phyloP scores from a whole-genome alignment of 78 protist species.

The Dictyostelium intermedium region DNA sequence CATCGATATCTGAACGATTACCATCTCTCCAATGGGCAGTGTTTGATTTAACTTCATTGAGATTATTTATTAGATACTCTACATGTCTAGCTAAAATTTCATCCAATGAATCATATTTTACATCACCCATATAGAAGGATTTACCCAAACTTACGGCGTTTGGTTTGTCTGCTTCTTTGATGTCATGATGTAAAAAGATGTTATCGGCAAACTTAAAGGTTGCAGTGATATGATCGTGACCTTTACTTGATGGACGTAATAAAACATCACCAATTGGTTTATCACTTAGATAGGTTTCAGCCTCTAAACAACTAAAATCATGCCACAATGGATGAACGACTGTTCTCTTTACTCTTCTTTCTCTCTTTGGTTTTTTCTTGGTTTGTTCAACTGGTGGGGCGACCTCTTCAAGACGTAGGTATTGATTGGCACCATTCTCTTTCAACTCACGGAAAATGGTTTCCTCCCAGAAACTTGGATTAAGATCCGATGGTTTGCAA shows the following conservation, averaged over 20 bases:
- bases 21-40: slow-evolving; percentile 42
- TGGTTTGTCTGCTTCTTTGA: slow-evolving; percentile 73
- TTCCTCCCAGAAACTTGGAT: slow-evolving; percentile 30
- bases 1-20: slow-evolving; percentile 36
- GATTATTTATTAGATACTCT: slow-evolving; percentile 60
- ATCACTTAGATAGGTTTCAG: slow-evolving; percentile 33
- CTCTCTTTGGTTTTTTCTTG: background rate
- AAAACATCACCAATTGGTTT: slow-evolving; percentile 68
- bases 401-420: slow-evolving; percentile 2
- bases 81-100: slow-evolving; percentile 75
- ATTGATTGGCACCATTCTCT: slow-evolving; percentile 1
- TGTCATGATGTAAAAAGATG: slow-evolving; percentile 50
- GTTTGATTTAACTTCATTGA: slow-evolving; percentile 23
- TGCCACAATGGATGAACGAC: slow-evolving; percentile 76
- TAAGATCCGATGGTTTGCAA: slow-evolving; percentile 59
- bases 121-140: slow-evolving; percentile 51
- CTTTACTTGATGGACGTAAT: slow-evolving; percentile 69
- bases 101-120: slow-evolving; percentile 71
- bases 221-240: slow-evolving; percentile 73
- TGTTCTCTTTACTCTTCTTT: slow-evolving; percentile 12
- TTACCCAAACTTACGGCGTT: slow-evolving; percentile 54
- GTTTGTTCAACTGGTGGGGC: background rate
- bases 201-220: slow-evolving; percentile 66
- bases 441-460: background rate
- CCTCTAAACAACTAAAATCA: slow-evolving; percentile 40